Evolutionary conservation across 768 basidiomycete species (phyloP).

Genomic region (Xanthoconium purpureum): DNA sequence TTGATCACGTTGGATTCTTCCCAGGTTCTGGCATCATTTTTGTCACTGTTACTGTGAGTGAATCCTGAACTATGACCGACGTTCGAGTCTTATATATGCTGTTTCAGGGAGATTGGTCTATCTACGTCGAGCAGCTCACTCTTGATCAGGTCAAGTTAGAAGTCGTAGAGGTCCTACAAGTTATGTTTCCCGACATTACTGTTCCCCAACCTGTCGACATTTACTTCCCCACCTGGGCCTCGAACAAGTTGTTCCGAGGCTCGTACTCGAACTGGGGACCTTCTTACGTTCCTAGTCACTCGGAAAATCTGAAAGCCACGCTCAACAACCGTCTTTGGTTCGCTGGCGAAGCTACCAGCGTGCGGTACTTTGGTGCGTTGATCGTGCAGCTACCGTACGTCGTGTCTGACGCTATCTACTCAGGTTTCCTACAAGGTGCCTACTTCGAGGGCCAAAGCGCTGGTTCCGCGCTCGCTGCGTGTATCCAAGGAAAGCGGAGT

Average conservation of each 20-base stretch:
- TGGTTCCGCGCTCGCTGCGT: constrained; percentile 39
- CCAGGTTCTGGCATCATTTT: constrained; percentile 53
- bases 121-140: constrained; percentile 54
- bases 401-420: not conserved
- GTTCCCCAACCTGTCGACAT: constrained; percentile 58
- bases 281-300: constrained; percentile 50
- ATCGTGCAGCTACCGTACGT: not conserved
- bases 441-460: constrained; percentile 51
- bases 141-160: constrained; percentile 47
- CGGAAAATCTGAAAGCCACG: constrained; percentile 56
- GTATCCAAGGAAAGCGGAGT: constrained; percentile 34
- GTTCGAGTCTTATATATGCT: not conserved
- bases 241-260: constrained; percentile 41
- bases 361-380: constrained; percentile 54
- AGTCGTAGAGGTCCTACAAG: constrained; percentile 51
- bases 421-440: constrained; percentile 58
- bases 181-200: constrained; percentile 55
- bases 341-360: constrained; percentile 59
- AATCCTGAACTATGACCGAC: not conserved
- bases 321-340: constrained; percentile 53
- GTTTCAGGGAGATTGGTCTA: constrained; percentile 55
- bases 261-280: constrained; percentile 73
- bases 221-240: constrained; percentile 52
- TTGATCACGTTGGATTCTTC: constrained; percentile 55
- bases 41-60: constrained; percentile 28